Evolutionary conservation across 805 yeast species (phyloP).

Genomic region (Hanseniaspora singularis): DNA sequence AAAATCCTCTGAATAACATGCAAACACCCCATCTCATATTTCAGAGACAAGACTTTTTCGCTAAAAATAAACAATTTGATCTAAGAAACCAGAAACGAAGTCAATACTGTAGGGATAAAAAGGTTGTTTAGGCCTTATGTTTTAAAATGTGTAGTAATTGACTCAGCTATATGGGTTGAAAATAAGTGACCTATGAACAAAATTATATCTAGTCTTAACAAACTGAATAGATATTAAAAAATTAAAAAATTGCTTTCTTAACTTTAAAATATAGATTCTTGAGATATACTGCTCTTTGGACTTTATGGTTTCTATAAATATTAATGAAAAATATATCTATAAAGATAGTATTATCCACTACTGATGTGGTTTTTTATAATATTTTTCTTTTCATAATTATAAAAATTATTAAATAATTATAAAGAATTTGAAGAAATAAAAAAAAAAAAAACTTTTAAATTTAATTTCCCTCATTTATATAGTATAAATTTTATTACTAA

Average conservation of each 20-base stretch:
- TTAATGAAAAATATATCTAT: constrained; percentile 30
- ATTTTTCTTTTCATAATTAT: constrained; percentile 14
- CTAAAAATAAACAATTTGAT: constrained; percentile 19
- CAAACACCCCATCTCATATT: constrained; percentile 10
- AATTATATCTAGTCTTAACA: constrained; percentile 29
- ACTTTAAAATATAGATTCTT: neutral
- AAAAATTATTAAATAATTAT: neutral
- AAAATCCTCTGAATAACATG: constrained; percentile 17
- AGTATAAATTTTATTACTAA: no score
- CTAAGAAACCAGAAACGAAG: constrained; percentile 36
- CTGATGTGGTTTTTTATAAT: constrained; percentile 28
- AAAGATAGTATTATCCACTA: constrained; percentile 35
- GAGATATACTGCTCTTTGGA: constrained; percentile 18
- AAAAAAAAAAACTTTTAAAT: neutral
- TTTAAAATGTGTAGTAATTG: constrained; percentile 2
- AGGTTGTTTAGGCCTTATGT: constrained; percentile 30
- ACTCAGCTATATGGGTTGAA: constrained; percentile 32
- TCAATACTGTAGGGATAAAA: constrained; percentile 26
- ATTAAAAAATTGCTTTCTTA: neutral
- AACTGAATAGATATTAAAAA: constrained; percentile 14
- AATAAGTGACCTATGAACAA: constrained; percentile 15
- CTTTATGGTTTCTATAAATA: constrained; percentile 30
- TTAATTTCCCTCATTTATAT: no score
- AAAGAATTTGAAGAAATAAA: neutral
- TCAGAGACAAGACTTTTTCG: constrained; percentile 14